Conservation (phyloP, 208 protist species). For the Leishmania major region DNA sequence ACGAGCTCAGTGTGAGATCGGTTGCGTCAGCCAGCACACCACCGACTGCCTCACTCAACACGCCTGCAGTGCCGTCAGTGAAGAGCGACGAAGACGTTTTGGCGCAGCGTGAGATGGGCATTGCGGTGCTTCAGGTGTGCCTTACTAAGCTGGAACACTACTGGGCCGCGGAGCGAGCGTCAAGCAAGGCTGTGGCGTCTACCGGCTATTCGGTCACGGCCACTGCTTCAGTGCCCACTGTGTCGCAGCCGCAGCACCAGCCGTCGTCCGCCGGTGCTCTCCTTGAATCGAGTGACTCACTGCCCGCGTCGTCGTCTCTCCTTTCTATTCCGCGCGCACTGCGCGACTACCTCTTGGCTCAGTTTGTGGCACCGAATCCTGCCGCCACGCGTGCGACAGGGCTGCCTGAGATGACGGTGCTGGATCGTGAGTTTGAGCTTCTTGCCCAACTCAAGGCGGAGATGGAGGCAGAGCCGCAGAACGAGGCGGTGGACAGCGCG, state of each 20-base stretch:
- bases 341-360: slow-evolving; percentile 5
- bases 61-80: neutral
- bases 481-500: neutral
- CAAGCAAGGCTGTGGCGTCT: neutral
- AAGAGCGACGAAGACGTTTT: slow-evolving; percentile 15
- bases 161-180: slow-evolving; percentile 10
- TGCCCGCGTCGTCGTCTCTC: neutral
- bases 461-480: neutral
- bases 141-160: slow-evolving; percentile 6
- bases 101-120: slow-evolving; percentile 14
- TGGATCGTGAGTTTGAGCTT: slow-evolving; percentile 23
- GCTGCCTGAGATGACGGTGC: slow-evolving; percentile 23
- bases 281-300: neutral
- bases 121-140: slow-evolving; percentile 15
- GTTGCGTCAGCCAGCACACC: neutral
- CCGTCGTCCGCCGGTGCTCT: neutral
- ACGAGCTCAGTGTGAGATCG: neutral
- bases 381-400: slow-evolving; percentile 12
- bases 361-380: slow-evolving; percentile 8
- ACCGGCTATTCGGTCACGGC: neutral
- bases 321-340: slow-evolving; percentile 7
- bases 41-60: neutral
- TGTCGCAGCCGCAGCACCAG: neutral
- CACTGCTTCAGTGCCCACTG: neutral
- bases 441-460: slow-evolving; percentile 11